Evolutionary conservation across 225 moss, liverwort and hornwort species (phyloP).

Genomic region (Marchantia polymorpha): DNA sequence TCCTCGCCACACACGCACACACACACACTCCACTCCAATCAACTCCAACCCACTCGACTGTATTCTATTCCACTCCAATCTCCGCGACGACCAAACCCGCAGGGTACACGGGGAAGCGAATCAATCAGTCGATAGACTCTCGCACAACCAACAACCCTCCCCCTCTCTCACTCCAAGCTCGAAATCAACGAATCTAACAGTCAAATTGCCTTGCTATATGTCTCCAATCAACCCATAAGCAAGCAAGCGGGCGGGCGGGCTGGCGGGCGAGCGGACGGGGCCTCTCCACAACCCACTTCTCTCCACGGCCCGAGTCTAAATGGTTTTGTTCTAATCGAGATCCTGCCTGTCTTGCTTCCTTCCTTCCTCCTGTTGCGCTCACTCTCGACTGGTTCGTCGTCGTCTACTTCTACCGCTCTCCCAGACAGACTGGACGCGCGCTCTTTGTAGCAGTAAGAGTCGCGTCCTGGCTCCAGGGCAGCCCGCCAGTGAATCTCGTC

Average conservation of each 20-base stretch:
- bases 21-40: neutral
- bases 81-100: neutral
- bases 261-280: neutral
- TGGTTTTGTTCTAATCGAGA: neutral
- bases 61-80: neutral
- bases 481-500: neutral
- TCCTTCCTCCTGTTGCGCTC: neutral
- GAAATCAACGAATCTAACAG: neutral
- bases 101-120: neutral
- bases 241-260: neutral
- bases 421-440: neutral
- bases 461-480: too few relatives aligned
- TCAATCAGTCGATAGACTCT: neutral
- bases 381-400: neutral
- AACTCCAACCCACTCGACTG: neutral
- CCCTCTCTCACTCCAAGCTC: neutral
- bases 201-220: neutral
- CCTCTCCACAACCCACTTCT: neutral
- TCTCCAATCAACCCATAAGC: neutral
- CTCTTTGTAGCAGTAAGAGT: neutral
- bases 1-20: neutral
- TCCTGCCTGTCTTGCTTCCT: neutral
- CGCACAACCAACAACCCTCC: neutral
- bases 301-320: neutral
- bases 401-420: neutral